Evolutionary conservation across 257 asterid genomes (phyloP).

Genomic region (Coffea eugenioides): DNA sequence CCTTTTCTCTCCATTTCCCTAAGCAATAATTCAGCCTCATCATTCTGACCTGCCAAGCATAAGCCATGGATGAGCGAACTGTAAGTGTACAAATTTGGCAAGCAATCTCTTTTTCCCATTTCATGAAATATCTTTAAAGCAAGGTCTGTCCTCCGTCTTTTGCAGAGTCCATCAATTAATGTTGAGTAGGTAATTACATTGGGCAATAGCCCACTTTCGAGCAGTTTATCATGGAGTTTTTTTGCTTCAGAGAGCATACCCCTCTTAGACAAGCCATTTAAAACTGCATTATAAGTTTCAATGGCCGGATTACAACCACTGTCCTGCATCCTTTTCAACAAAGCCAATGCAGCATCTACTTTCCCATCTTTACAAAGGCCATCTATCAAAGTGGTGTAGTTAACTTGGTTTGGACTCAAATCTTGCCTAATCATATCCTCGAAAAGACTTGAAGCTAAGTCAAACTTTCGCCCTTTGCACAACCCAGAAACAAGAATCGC

Average conservation of each 20-base stretch:
- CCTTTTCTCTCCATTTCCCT: slow-evolving; percentile 58
- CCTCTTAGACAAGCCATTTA: slow-evolving; percentile 62
- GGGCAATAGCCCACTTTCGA: slow-evolving; percentile 59
- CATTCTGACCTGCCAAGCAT: slow-evolving; percentile 65
- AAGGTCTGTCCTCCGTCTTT: slow-evolving; percentile 49
- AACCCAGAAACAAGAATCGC: slow-evolving; percentile 79
- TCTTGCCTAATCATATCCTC: slow-evolving; percentile 72
- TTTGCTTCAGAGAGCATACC: slow-evolving; percentile 62
- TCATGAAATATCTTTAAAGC: slow-evolving; percentile 73
- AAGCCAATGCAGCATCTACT: slow-evolving; percentile 59
- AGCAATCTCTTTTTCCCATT: slow-evolving; percentile 63
- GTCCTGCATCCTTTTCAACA: slow-evolving; percentile 53
- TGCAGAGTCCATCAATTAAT: slow-evolving; percentile 78
- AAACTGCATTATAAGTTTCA: slow-evolving; percentile 70
- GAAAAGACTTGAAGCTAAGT: slow-evolving; percentile 55
- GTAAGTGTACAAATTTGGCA: slow-evolving; percentile 76
- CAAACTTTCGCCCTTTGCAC: slow-evolving; percentile 58
- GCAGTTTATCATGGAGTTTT: slow-evolving; percentile 48
- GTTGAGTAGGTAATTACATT: slow-evolving; percentile 79
- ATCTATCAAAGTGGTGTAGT: slow-evolving; percentile 66
- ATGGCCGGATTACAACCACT: slow-evolving; percentile 51
- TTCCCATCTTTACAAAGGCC: slow-evolving; percentile 79
- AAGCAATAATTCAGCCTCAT: slow-evolving; percentile 60
- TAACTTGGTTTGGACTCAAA: slow-evolving; percentile 68
- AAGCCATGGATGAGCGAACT: slow-evolving; percentile 73